Percentiles rank a stretch among this genome's conserved stretches.
phyloP scores from a whole-genome alignment of 345 rosid species.

The Corchorus capsularis region DNA sequence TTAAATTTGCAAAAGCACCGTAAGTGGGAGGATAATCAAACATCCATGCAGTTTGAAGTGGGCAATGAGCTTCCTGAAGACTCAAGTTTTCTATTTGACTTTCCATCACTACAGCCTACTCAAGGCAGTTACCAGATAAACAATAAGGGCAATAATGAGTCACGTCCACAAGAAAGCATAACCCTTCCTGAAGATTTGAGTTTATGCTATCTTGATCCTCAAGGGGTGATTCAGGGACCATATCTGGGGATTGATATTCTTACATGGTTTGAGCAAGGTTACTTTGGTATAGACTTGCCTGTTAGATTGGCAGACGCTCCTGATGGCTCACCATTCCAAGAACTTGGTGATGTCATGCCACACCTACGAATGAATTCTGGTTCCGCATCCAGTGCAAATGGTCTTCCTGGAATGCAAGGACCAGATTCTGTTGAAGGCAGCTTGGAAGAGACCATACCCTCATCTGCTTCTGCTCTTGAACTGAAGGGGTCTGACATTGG shows the following conservation, averaged over 20 bases:
- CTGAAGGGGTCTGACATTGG: constrained; percentile 17
- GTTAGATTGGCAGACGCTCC: constrained; percentile 76
- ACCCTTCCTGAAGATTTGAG: constrained; percentile 55
- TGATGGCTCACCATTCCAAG: constrained; percentile 70
- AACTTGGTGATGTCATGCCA: constrained; percentile 67
- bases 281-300: constrained; percentile 80
- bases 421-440: constrained; percentile 25
- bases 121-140: constrained; percentile 19
- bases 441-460: neutral
- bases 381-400: constrained; percentile 7
- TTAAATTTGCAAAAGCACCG: constrained; percentile 23
- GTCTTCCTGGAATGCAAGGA: constrained; percentile 8
- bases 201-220: constrained; percentile 86
- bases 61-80: constrained; percentile 47
- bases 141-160: constrained; percentile 26
- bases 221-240: constrained; percentile 84
- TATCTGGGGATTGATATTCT: constrained; percentile 76
- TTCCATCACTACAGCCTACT: constrained; percentile 38
- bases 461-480: constrained; percentile 21
- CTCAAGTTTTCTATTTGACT: constrained; percentile 43
- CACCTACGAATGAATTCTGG: constrained; percentile 40
- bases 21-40: constrained; percentile 22
- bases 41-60: constrained; percentile 31
- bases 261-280: constrained; percentile 90
- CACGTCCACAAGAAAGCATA: constrained; percentile 11